phyloP scores from a whole-genome alignment of 306 rosid genomes.

The Quercus alba region DNA sequence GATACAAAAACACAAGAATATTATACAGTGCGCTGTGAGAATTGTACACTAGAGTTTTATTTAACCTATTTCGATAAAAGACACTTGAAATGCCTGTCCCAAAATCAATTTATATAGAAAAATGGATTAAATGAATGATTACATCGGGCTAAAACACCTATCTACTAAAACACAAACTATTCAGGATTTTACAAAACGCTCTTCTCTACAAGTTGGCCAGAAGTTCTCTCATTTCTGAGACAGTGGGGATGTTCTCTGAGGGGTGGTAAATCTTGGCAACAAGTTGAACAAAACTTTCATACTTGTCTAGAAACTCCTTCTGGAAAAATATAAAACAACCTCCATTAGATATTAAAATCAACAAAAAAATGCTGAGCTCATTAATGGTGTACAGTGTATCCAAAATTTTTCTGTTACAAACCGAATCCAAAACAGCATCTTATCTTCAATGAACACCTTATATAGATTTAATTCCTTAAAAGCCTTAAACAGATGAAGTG shows the following conservation, averaged over 20 bases:
- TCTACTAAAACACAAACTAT: conserved; percentile 14
- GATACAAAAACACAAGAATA: not conserved
- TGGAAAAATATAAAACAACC: conserved; percentile 35
- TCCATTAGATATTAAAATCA: conserved; percentile 19
- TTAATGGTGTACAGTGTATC: not conserved
- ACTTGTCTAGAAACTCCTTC: conserved; percentile 94
- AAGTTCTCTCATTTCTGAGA: conserved; percentile 64
- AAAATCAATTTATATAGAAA: conserved; percentile 21
- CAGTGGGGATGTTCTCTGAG: conserved; percentile 55
- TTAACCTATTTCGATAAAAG: not conserved
- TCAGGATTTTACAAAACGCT: conserved; percentile 12
- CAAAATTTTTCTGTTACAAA: not conserved
- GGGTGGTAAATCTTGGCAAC: conserved; percentile 92
- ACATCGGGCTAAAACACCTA: conserved; percentile 7
- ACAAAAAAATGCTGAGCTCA: not conserved
- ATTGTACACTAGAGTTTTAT: not conserved
- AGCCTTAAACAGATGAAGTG: not conserved
- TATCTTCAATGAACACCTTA: not conserved
- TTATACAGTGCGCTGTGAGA: not conserved
- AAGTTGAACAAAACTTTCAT: conserved; percentile 79
- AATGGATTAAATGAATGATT: not conserved
- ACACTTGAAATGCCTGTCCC: not conserved
- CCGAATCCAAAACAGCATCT: not conserved
- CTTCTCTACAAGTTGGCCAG: conserved; percentile 59
- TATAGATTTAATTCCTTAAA: not conserved